Evolutionary conservation across 202 grass and related monocot species (phyloP).

Genomic region (Musa balbisiana): DNA sequence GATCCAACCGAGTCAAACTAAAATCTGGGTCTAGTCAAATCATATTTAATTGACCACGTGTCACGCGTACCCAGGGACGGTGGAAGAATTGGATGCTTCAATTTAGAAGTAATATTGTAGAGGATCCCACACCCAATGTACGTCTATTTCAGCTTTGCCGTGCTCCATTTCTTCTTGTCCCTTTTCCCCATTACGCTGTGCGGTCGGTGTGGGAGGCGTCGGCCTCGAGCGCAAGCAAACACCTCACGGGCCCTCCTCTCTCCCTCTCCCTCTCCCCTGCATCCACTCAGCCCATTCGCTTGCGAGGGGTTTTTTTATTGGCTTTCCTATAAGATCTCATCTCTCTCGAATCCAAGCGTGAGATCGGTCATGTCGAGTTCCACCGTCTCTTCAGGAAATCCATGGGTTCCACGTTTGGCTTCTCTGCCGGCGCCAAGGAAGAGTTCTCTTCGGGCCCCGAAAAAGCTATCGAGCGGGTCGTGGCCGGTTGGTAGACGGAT

Average conservation of each 20-base stretch:
- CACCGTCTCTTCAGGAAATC: not conserved
- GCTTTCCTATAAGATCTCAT: not conserved
- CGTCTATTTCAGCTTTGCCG: too few relatives aligned
- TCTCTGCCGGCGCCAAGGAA: not conserved
- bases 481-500: not conserved
- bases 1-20: too few relatives aligned
- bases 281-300: not conserved
- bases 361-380: slow-evolving; percentile 1
- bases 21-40: too few relatives aligned
- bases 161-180: too few relatives aligned
- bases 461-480: not conserved
- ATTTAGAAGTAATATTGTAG: too few relatives aligned
- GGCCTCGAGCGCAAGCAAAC: not conserved
- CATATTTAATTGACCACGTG: too few relatives aligned
- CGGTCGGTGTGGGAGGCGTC: not conserved
- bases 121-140: too few relatives aligned
- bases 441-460: not conserved
- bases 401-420: not conserved
- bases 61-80: too few relatives aligned
- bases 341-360: not conserved
- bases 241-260: not conserved
- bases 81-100: too few relatives aligned
- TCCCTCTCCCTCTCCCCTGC: not conserved
- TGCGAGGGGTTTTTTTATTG: not conserved
- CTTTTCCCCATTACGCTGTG: too few relatives aligned